Evolutionary conservation across 805 yeast genomes (phyloP).

Genomic region (Barnettozyma salicaria): DNA sequence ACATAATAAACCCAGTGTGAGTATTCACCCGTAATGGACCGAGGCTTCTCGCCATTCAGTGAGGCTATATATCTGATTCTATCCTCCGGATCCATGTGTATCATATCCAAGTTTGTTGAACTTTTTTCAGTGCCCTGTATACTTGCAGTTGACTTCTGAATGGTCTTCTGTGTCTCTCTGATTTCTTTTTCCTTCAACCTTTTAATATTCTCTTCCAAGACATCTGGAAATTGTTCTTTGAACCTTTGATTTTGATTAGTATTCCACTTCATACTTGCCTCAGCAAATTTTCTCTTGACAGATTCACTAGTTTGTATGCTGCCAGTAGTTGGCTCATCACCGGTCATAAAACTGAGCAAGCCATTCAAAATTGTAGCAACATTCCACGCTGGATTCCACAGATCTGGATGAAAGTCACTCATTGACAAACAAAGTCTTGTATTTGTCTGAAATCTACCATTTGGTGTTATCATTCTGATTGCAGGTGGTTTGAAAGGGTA

Average conservation of each 20-base stretch:
- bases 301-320: constrained; percentile 60
- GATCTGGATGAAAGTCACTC: constrained; percentile 91
- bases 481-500: constrained; percentile 92
- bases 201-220: constrained; percentile 33
- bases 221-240: constrained; percentile 61
- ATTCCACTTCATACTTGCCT: constrained; percentile 56
- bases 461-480: constrained; percentile 83
- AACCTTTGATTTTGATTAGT: constrained; percentile 52
- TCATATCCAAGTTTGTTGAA: constrained; percentile 31
- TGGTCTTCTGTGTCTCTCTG: constrained; percentile 8
- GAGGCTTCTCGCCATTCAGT: constrained; percentile 12
- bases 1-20: constrained; percentile 26
- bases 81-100: constrained; percentile 50
- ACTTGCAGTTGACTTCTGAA: too few relatives aligned
- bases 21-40: constrained; percentile 4
- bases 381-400: constrained; percentile 97
- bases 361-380: constrained; percentile 87
- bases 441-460: constrained; percentile 78
- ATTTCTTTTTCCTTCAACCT: constrained; percentile 24
- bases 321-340: constrained; percentile 80
- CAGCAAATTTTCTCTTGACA: constrained; percentile 52
- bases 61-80: constrained; percentile 42
- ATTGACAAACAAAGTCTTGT: constrained; percentile 83
- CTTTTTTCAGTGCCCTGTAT: too few relatives aligned
- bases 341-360: constrained; percentile 85